These are phyloP conservation scores for Candida koratica DNA, from an alignment of 805 yeast genomes.

Conservation along the genomic window DNA sequence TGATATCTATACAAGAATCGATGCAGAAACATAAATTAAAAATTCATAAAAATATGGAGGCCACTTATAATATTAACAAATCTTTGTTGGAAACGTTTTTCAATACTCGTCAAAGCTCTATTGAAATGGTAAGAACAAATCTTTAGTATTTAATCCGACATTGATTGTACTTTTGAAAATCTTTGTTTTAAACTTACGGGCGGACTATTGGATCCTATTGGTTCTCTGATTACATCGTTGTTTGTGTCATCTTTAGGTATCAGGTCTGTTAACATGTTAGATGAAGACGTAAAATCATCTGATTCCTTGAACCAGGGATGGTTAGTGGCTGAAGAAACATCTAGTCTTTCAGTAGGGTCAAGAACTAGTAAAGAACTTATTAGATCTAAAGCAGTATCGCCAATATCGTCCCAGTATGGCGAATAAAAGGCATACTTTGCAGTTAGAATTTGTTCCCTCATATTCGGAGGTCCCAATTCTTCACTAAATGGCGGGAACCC, in stretches of 20 bases:
- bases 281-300: not conserved
- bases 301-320: conserved; percentile 45
- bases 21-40: conserved; percentile 10
- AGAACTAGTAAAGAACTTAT: conserved; percentile 59
- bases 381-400: conserved; percentile 61
- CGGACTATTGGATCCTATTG: conserved; percentile 24
- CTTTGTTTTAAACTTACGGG: conserved; percentile 27
- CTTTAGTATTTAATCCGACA: not conserved
- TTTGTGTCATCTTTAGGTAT: conserved; percentile 8
- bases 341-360: conserved; percentile 43
- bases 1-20: conserved; percentile 17
- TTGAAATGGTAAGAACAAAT: conserved; percentile 1
- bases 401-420: conserved; percentile 74
- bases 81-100: conserved; percentile 21
- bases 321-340: conserved; percentile 32
- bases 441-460: conserved; percentile 67
- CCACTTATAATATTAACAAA: conserved; percentile 18
- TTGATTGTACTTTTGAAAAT: conserved; percentile 20
- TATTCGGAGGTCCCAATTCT: conserved; percentile 72
- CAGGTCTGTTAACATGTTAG: conserved; percentile 1
- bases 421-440: conserved; percentile 72
- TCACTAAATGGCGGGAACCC: conserved; percentile 87
- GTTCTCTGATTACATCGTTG: conserved; percentile 15
- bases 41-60: conserved; percentile 19
- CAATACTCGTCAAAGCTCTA: conserved; percentile 9